phyloP scores from a whole-genome alignment of 2,329 filamentous ascomycete species.

The Proliferodiscus dingleyae region DNA sequence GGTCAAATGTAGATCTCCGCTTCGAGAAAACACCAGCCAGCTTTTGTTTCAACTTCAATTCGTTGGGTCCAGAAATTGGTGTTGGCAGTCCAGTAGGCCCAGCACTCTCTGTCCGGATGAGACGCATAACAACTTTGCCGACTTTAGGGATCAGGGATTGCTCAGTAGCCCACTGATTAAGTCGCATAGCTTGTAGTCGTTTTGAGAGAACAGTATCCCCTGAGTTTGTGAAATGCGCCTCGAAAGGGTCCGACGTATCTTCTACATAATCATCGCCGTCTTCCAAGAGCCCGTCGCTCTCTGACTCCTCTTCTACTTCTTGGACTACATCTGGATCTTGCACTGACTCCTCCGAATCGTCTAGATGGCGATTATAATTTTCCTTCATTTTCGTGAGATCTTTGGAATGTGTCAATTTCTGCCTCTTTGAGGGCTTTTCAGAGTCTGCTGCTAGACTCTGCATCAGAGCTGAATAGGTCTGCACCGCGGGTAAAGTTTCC shows the following conservation, averaged over 20 bases:
- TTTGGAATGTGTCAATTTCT: slow-evolving; percentile 44
- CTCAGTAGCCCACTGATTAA: slow-evolving; percentile 46
- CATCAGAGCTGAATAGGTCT: slow-evolving; percentile 54
- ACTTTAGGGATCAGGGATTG: slow-evolving; percentile 39
- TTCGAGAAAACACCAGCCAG: slow-evolving; percentile 51
- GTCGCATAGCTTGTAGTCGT: slow-evolving; percentile 47
- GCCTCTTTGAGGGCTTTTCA: slow-evolving; percentile 48
- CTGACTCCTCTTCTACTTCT: slow-evolving; percentile 46
- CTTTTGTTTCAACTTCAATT: slow-evolving; percentile 65
- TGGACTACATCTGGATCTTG: slow-evolving; percentile 40
- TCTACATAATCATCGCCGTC: slow-evolving; percentile 45
- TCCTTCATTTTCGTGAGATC: slow-evolving; percentile 14
- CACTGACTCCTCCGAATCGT: slow-evolving; percentile 5
- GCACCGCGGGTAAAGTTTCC: slow-evolving; percentile 33
- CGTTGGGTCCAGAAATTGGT: slow-evolving; percentile 34
- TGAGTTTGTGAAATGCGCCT: slow-evolving; percentile 69
- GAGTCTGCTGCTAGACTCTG: slow-evolving; percentile 49
- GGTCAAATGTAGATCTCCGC: slow-evolving; percentile 52
- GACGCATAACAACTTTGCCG: slow-evolving; percentile 43
- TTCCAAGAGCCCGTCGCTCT: slow-evolving; percentile 33
- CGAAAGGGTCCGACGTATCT: slow-evolving; percentile 66
- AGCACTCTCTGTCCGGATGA: slow-evolving; percentile 39
- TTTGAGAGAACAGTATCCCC: slow-evolving; percentile 55
- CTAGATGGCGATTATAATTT: slow-evolving; percentile 11
- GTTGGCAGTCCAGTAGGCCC: slow-evolving; percentile 19